These are phyloP conservation scores for Calonectria pauciramosa DNA, from an alignment of 2,329 filamentous ascomycete genomes.

Conservation along the genomic window DNA sequence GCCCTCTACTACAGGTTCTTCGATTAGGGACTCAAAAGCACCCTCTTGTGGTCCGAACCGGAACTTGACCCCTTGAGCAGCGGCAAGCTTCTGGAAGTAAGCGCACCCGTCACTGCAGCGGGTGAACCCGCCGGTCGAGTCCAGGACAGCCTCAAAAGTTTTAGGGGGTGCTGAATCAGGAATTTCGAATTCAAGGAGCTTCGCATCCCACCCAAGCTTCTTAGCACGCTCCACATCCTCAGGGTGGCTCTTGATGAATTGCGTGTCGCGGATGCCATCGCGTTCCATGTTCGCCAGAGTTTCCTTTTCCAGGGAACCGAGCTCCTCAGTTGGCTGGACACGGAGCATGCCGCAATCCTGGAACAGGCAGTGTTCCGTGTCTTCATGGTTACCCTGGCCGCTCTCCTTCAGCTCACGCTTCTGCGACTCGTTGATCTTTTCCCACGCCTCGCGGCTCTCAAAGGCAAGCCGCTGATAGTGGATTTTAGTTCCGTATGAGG, in stretches of 20 bases:
- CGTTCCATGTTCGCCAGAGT: background rate
- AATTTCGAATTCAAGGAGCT: background rate
- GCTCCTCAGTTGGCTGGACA: background rate
- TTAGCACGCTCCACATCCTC: background rate
- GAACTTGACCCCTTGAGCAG: background rate
- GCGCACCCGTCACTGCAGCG: background rate
- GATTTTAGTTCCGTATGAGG: background rate
- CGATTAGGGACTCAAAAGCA: background rate
- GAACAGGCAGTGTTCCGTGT: background rate
- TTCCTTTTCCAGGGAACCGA: background rate
- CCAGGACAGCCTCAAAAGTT: background rate
- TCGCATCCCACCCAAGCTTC: background rate
- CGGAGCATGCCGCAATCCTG: background rate
- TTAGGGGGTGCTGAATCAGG: background rate
- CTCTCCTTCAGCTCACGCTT: background rate
- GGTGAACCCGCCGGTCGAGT: background rate
- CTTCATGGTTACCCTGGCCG: background rate
- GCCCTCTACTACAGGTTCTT: background rate
- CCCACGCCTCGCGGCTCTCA: background rate
- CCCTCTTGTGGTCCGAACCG: background rate
- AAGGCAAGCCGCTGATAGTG: background rate
- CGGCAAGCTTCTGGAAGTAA: background rate
- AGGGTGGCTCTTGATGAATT: background rate
- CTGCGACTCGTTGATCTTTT: background rate
- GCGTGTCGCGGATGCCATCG: background rate